Base-by-base conservation (phyloP, 179 eudicot species). In the Sideroxylon spinosum region DNA sequence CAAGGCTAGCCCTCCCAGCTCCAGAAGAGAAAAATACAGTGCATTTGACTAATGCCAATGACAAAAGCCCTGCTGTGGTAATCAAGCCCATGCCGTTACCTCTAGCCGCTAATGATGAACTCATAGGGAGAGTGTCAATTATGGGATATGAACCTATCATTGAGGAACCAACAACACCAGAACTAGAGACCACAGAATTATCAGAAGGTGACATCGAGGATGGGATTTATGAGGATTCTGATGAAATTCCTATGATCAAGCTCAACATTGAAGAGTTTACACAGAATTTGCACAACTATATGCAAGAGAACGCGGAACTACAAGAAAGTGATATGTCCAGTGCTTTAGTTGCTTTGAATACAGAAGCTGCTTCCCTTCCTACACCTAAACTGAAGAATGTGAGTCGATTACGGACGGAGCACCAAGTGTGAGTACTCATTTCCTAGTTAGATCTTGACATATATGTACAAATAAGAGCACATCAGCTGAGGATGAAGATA, bases 1-100 rank as follows among this genome's bases (percentile, higher is more conserved):
- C 91, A 82, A 86, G 93, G 71, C 86, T 90, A 78, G 84, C 93
- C 76, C 91, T 90, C 22, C 91, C 93, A 57, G 90, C 87, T 8
- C 91, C 91, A 68, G 90, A 90, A 79, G 91, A 88, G 76, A 90
- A 69, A 78, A 57, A 86, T 57, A 76, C 85, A 23, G 87, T 86
- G 37, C 66, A 64, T 70, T 84, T 86, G 25, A 59, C 78, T 80
- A 53, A 28, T 76, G 78, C 86, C 13, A 20, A 61, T 26, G 78
- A 79, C 32, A 62, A 72, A 67, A 70, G 29, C 52, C 76, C 86
- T 59, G 9, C 55, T 4, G 61, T 55, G 48, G 49, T 29, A 20
- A 63, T 81, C 63, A 83, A 77, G 74, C 87, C 82, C 32, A 65
- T 87, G 80, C 78, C 71, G 26, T 65, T 87, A 71, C 87, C 76